These are phyloP conservation scores for Colletotrichum australisinense DNA, from an alignment of 2,329 filamentous ascomycete genomes.

Conservation along the genomic window DNA sequence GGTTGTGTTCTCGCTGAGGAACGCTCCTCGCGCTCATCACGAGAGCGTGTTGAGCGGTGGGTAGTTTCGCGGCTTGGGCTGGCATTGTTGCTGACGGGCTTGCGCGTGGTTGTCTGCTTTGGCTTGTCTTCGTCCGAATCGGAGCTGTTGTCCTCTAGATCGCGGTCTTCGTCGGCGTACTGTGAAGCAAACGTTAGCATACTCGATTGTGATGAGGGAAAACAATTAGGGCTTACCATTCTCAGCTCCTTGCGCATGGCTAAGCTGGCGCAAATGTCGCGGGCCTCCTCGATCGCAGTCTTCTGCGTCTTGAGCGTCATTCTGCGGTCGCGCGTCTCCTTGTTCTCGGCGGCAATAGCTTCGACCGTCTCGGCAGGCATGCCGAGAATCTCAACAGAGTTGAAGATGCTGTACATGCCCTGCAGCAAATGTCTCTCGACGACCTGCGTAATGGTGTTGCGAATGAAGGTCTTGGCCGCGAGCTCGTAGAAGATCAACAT, in stretches of 20 bases:
- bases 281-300: constrained; percentile 62
- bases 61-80: constrained; percentile 17
- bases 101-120: constrained; percentile 12
- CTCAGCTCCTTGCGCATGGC: constrained; percentile 65
- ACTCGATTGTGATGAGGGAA: background rate
- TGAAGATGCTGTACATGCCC: constrained; percentile 63
- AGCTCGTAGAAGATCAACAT: constrained; percentile 68
- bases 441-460: constrained; percentile 64
- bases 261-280: constrained; percentile 59
- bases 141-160: constrained; percentile 41
- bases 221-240: constrained; percentile 32
- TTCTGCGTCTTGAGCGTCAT: constrained; percentile 60
- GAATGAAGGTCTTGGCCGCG: constrained; percentile 62
- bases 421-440: constrained; percentile 63
- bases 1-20: background rate
- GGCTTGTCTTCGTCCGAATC: constrained; percentile 41
- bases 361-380: constrained; percentile 59
- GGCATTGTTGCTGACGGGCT: constrained; percentile 22
- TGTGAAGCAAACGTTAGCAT: constrained; percentile 14
- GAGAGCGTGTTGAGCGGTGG: constrained; percentile 16
- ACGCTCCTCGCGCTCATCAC: constrained; percentile 24
- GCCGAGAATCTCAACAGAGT: constrained; percentile 61
- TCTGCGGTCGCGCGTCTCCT: constrained; percentile 62
- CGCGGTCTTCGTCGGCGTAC: constrained; percentile 42
- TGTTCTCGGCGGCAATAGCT: constrained; percentile 64